These are phyloP conservation scores for Lyophyllum atratum DNA, from an alignment of 768 basidiomycete genomes.

Conservation along the genomic window DNA sequence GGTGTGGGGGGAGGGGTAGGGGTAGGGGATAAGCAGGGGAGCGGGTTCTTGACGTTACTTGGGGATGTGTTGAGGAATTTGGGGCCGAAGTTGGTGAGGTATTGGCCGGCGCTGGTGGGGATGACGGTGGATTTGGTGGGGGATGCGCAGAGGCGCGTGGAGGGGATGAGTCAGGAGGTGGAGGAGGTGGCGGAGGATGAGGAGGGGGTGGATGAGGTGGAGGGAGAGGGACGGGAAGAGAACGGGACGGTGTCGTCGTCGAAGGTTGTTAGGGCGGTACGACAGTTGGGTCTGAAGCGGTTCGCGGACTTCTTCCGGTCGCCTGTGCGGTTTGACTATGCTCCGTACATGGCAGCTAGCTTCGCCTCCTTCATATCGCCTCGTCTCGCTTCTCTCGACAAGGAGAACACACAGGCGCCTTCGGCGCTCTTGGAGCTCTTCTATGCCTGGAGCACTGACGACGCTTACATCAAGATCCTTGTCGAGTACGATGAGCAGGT, in stretches of 20 bases:
- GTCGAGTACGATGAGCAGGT: slow-evolving; percentile 67
- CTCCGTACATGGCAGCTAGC: slow-evolving; percentile 63
- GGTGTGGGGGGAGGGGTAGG: slow-evolving; percentile 21
- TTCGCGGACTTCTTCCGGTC: slow-evolving; percentile 86
- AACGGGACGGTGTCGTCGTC: slow-evolving; percentile 30
- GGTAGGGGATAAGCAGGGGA: slow-evolving; percentile 64
- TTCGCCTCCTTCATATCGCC: slow-evolving; percentile 81
- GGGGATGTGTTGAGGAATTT: slow-evolving; percentile 83
- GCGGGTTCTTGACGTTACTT: slow-evolving; percentile 84
- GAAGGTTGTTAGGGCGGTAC: slow-evolving; percentile 59
- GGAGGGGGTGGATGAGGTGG: slow-evolving; percentile 35
- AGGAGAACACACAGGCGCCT: slow-evolving; percentile 90
- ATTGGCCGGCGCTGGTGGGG: slow-evolving; percentile 79
- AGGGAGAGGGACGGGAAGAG: slow-evolving; percentile 33
- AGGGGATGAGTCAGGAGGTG: slow-evolving; percentile 28
- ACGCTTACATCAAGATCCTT: slow-evolving; percentile 61
- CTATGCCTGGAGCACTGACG: slow-evolving; percentile 68
- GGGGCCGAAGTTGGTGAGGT: slow-evolving; percentile 64
- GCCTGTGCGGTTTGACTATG: slow-evolving; percentile 74
- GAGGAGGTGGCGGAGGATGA: slow-evolving; percentile 31
- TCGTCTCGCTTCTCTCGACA: slow-evolving; percentile 70
- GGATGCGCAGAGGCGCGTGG: slow-evolving; percentile 63
- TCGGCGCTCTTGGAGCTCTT: slow-evolving; percentile 88
- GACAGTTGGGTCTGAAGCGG: slow-evolving; percentile 85
- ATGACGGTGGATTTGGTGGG: slow-evolving; percentile 66